These are phyloP conservation scores for Podila verticillata DNA, from an alignment of 192 early-diverging fungal species.

Conservation along the genomic window DNA sequence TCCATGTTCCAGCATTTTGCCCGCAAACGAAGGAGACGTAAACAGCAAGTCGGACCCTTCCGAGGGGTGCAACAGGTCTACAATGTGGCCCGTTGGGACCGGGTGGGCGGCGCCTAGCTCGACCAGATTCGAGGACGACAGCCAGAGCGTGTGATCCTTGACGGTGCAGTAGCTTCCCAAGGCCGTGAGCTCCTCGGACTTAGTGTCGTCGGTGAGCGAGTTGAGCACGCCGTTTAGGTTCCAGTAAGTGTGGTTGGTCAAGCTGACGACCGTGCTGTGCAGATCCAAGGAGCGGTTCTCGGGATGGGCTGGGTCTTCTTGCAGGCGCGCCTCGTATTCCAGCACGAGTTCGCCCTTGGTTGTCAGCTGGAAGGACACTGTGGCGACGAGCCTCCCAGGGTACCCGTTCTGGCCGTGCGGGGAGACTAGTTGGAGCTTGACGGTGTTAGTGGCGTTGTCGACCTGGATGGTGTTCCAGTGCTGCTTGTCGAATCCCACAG, in stretches of 20 bases:
- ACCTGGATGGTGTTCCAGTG: slow-evolving; percentile 63
- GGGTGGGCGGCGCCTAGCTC: slow-evolving; percentile 33
- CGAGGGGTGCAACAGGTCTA: slow-evolving; percentile 17
- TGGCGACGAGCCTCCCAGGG: slow-evolving; percentile 72
- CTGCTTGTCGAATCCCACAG: slow-evolving; percentile 79
- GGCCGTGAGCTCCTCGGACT: slow-evolving; percentile 54
- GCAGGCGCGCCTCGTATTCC: slow-evolving; percentile 59
- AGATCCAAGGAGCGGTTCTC: background rate
- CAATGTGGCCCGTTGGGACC: slow-evolving; percentile 22
- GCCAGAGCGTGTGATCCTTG: slow-evolving; percentile 69
- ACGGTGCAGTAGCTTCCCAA: slow-evolving; percentile 59
- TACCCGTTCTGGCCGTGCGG: slow-evolving; percentile 84
- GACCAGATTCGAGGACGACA: slow-evolving; percentile 4
- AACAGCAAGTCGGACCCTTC: background rate
- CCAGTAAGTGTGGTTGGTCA: slow-evolving; percentile 92
- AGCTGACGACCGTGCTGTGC: slow-evolving; percentile 71
- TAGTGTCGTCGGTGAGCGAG: slow-evolving; percentile 7
- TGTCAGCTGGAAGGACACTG: slow-evolving; percentile 69
- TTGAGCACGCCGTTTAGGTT: slow-evolving; percentile 81
- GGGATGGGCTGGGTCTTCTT: slow-evolving; percentile 31
- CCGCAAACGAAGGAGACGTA: too few relatives aligned
- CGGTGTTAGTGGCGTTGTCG: slow-evolving; percentile 22
- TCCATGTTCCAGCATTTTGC: slow-evolving; percentile 58
- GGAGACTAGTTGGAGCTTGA: slow-evolving; percentile 66
- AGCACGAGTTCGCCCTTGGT: slow-evolving; percentile 58